Evolutionary conservation across 2,329 filamentous ascomycete genomes (phyloP), one percentile per base, ranked within the genome.

Genomic region (Mycocentrospora acerina): DNA sequence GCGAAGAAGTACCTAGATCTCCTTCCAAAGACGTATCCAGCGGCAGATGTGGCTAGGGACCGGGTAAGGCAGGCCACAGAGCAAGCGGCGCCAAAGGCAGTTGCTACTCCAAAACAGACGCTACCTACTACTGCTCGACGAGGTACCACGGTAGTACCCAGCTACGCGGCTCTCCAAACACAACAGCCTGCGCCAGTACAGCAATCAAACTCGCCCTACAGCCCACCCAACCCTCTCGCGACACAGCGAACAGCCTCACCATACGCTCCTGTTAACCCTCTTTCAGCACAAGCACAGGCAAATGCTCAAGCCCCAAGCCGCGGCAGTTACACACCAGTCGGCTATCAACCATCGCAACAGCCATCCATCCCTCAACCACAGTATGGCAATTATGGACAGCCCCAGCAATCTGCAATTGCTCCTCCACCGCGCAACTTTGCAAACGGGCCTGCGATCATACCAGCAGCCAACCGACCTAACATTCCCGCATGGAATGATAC

Each of bases 401-500:
- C 64, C 40, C 68, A 68, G 59, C 70, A 50, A 50, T 66, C 60
- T 46, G 57, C 62, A 27, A 64, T 79, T 32, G 75, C 78, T 19
- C 82, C 81, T 27, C 81, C 81, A 41, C 82, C 83, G 35, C 81
- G 85, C 46, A 82, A 80, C 44, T 76, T 80, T 17, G 83, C 81
- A 24, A 79, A 83, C n/a, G 85, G 87, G 12, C 77, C 80, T 10
- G 77, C 77, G 16, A 67, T 73, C 12, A 32, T 59, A 24, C 83
- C 89, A 15, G 81, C 88, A 13, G 81, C 87, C 8, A 82, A 81
- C 59, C 74, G 80, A 40, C 84, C 83, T 60, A 85, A 86, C 48
- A 83, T 84, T 48, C 81, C 84, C 18, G 86, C 87, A 55, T 98
- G 93, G 93, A 98, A 98, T 55, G 93, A 98, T 67, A 85, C 94